Percentiles rank a stretch among this genome's conserved stretches.
Evolutionary conservation across 2,329 filamentous ascomycete species (phyloP).

Genomic region (Diaporthe sp.): DNA sequence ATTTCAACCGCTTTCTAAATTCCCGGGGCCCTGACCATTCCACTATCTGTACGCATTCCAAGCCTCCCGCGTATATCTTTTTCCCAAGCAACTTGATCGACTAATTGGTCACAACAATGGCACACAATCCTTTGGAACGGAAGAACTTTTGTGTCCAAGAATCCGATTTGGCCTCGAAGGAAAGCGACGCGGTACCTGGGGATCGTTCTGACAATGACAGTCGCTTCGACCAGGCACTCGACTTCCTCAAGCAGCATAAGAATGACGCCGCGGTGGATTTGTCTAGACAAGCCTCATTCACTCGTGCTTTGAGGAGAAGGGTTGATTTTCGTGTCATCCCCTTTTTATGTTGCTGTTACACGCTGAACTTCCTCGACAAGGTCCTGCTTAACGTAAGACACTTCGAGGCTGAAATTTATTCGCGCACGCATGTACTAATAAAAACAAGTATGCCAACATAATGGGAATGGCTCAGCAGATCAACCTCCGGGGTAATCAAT

Average conservation of each 20-base stretch:
- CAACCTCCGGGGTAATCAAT: background rate
- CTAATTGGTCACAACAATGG: background rate
- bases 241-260: slow-evolving; percentile 12
- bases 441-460: background rate
- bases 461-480: slow-evolving; percentile 5
- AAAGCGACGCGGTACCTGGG: background rate
- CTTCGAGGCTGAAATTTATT: background rate
- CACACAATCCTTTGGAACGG: background rate
- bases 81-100: too few species aligned
- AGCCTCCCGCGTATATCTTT: too few species aligned
- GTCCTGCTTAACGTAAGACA: slow-evolving; percentile 11
- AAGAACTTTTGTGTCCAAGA: background rate
- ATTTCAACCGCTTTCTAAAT: background rate
- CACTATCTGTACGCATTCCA: background rate
- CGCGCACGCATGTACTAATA: background rate
- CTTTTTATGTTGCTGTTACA: slow-evolving; percentile 14
- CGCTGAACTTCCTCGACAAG: slow-evolving; percentile 12
- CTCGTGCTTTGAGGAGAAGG: slow-evolving; percentile 10
- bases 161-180: background rate
- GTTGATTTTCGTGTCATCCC: slow-evolving; percentile 15
- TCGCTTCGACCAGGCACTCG: slow-evolving; percentile 1
- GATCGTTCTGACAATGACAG: background rate
- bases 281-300: slow-evolving; percentile 10
- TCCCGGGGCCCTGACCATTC: background rate
- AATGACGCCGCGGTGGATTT: slow-evolving; percentile 4